Evolutionary conservation across 345 rosid species (phyloP).

Genomic region (Cardamine chenopodiifolia): DNA sequence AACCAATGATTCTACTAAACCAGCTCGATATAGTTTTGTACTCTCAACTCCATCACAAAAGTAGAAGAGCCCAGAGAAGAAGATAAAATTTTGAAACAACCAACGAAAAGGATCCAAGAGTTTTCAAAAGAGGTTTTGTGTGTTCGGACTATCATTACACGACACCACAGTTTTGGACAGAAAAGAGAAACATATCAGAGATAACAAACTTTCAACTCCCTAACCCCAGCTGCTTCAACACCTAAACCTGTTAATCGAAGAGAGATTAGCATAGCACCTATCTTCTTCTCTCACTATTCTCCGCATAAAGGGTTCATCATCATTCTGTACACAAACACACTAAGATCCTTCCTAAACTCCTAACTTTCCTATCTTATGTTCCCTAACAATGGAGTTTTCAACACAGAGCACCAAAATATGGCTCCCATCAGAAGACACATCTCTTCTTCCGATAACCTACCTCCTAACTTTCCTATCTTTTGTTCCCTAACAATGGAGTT

Average conservation of each 20-base stretch:
- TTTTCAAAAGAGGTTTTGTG: constrained; percentile 4
- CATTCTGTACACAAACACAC: constrained; percentile 30
- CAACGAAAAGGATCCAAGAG: constrained; percentile 20
- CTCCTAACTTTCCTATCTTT: constrained; percentile 37
- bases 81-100: constrained; percentile 1
- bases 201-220: neutral
- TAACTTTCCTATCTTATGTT: no score
- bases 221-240: constrained; percentile 11
- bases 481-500: constrained; percentile 21
- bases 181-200: constrained; percentile 10
- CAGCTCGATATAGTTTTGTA: neutral
- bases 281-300: constrained; percentile 31
- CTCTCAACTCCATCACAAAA: constrained; percentile 13
- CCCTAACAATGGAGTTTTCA: constrained; percentile 18
- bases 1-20: neutral
- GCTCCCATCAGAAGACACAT: constrained; percentile 52
- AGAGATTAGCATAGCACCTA: constrained; percentile 15
- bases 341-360: constrained; percentile 26
- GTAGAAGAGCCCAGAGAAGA: neutral
- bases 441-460: constrained; percentile 42
- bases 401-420: constrained; percentile 62
- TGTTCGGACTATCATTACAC: constrained; percentile 17
- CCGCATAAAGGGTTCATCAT: constrained; percentile 26
- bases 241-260: constrained; percentile 34
- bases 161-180: neutral